Evolutionary conservation across 768 basidiomycete species (phyloP), one percentile per base, ranked within the genome.

Genomic region (Coprinopsis sp.): DNA sequence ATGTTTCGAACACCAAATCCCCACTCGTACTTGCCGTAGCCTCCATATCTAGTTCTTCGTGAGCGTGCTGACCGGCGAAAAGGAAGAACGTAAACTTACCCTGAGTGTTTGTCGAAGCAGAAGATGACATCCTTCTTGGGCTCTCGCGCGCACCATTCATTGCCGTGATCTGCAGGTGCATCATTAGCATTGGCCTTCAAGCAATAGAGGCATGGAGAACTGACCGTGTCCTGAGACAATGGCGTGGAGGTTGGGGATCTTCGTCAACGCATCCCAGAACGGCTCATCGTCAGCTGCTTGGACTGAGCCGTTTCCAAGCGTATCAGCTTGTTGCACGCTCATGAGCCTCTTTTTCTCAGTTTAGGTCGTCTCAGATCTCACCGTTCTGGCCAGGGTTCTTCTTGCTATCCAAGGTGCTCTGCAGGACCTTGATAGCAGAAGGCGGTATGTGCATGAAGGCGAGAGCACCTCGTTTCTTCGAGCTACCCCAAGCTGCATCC

Each of bases 361-460:
- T 10, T 33, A 16, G 37, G 14, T 27, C 10, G 30, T 22, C 31
- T 8, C 6, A 21, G 13, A n/a, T 42, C 58, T 21, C 45, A 69
- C 72, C 73, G 44, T 76, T 73, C 52, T 73, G 54, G 1, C 73
- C 73, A 4, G 72, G 72, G 51, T 72, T 69, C 27, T 61, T 61
- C 2, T 53, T 51, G n/a, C 60, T 58, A 34, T 71, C 53, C 12
- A 74, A 47, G 4, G 50, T 61, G 0, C 51, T 27, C 44, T 77
- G 75, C 6, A 74, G 51, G 23, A 58, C 57, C 29, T 67, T 58
- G 27, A 70, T 65, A 6, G 65, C 57, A 58, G 68, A 67, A 81
- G 83, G 82, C 22, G 84, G 85, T 44, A 87, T 87, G 56, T 88
- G 85, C 27, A 87, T 82, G 55, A 87, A 88, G 0, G 78, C 85